Evolutionary conservation across 768 basidiomycete genomes (phyloP), one percentile per base, ranked within the genome.

Genomic region (Leccinum subgranulosum): DNA sequence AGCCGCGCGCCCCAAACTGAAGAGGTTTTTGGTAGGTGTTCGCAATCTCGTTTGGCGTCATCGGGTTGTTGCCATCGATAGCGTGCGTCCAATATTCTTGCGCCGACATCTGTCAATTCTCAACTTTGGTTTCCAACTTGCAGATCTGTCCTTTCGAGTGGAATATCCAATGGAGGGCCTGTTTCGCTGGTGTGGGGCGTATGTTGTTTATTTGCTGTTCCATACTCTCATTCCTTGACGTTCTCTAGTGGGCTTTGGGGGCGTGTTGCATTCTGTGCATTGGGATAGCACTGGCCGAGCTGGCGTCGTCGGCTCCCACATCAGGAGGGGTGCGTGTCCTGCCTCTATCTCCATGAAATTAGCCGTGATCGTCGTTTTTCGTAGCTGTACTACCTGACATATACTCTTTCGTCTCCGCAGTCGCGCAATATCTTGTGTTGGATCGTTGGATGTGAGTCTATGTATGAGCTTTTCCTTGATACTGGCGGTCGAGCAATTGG

Each of bases 41-140:
- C 57, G 86, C 87, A 1, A 75, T 88, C 21, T 81, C 81, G 0
- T 88, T 88, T 67, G 84, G 83, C 5, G 84, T 87, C 56, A 85
- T 88, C 52, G 86, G 87, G 0, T 64, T 88, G 17, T 78, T 86
- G 3, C 85, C 81, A 17, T 80, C 86, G 0, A 85, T 87, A 47
- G 81, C 85, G 67, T 83, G 58, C 12, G 79, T 73, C 39, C 14
- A 60, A 29, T 23, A 66, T 61, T 39, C 55, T 19, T 23, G 14
- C n/a, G 4, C n/a, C 9, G 39, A 10, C 4, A n/a, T 43, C 3
- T n/a, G 1, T 2, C n/a, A 27, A 54, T 48, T 49, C 41, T 41
- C 23, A 46, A 15, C 25, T 31, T 23, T 23, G 31, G 15, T 21
- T 21, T 6, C n/a, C 14, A 29, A 41, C 51, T 54, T 19, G 9